Evolutionary conservation across 257 asterid species (phyloP).

Genomic region (Salvia miltiorrhiza): DNA sequence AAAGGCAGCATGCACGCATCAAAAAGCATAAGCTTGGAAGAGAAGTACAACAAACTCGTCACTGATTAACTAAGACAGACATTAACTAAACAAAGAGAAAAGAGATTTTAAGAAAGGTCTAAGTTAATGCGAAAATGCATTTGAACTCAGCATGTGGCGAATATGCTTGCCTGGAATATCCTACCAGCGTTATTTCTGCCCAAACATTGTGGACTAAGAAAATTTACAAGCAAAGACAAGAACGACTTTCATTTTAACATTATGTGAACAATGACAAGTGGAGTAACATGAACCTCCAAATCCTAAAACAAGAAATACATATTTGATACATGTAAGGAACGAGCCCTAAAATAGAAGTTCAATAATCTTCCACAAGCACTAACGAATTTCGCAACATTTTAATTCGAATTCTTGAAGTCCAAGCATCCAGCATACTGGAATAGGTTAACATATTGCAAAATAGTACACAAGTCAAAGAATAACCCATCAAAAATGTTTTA

Average conservation of each 20-base stretch:
- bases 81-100: neutral
- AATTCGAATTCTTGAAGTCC: neutral
- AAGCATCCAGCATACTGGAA: neutral
- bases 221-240: neutral
- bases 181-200: neutral
- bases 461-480: neutral
- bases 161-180: constrained; percentile 11
- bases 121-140: neutral
- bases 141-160: constrained; percentile 3
- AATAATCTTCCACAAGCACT: neutral
- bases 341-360: neutral
- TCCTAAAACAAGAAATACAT: neutral
- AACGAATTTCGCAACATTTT: neutral
- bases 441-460: neutral
- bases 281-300: constrained; percentile 8
- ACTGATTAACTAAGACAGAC: neutral
- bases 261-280: constrained; percentile 5
- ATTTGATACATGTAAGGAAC: neutral
- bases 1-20: neutral
- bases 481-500: neutral
- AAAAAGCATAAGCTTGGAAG: neutral
- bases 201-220: neutral
- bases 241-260: neutral
- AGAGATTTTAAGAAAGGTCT: neutral
- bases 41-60: neutral